A percentile compares a stretch with the other conserved stretches of the same genome.
These are phyloP conservation scores for Calonectria ilicicola DNA, from an alignment of 2,329 filamentous ascomycete species.

Conservation along the genomic window DNA sequence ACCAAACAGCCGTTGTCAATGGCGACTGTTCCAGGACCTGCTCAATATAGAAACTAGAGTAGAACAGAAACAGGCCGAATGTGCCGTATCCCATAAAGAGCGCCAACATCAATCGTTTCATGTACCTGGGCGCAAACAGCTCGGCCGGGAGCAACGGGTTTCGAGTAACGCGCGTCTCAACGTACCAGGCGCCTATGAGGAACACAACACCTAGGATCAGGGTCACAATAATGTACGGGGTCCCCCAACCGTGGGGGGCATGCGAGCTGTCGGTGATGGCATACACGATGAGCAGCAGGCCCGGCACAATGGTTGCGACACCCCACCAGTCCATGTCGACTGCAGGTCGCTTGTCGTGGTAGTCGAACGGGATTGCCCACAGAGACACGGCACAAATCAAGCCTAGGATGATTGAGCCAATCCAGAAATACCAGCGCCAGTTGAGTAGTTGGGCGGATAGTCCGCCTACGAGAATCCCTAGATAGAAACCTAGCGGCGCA, in stretches of 20 bases:
- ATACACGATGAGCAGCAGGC: constrained; percentile 73
- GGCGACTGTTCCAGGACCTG: constrained; percentile 63
- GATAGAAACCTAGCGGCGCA: constrained; percentile 69
- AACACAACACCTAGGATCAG: constrained; percentile 68
- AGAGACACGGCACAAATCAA: constrained; percentile 61
- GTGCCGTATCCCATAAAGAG: constrained; percentile 64
- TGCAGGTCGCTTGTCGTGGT: constrained; percentile 34
- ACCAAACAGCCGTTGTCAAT: constrained; percentile 70
- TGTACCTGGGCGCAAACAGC: constrained; percentile 68
- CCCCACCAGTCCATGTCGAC: constrained; percentile 73
- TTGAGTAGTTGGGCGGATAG: constrained; percentile 68
- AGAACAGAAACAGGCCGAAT: constrained; percentile 73
- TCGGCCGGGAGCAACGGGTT: constrained; percentile 73
- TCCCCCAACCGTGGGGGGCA: constrained; percentile 71
- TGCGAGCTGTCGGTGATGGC: constrained; percentile 75
- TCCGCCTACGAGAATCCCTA: constrained; percentile 76
- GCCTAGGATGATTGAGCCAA: constrained; percentile 62
- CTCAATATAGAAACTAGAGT: constrained; percentile 73
- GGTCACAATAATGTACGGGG: constrained; percentile 73
- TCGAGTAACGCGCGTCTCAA: constrained; percentile 71
- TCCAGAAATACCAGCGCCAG: constrained; percentile 80
- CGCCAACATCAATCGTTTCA: constrained; percentile 67
- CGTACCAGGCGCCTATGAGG: constrained; percentile 66
- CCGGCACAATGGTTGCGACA: constrained; percentile 63
- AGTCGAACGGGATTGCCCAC: constrained; percentile 52